Percentiles rank a stretch among this genome's conserved stretches.
phyloP scores from a whole-genome alignment of 345 rosid species.

The Hibiscus trionum region DNA sequence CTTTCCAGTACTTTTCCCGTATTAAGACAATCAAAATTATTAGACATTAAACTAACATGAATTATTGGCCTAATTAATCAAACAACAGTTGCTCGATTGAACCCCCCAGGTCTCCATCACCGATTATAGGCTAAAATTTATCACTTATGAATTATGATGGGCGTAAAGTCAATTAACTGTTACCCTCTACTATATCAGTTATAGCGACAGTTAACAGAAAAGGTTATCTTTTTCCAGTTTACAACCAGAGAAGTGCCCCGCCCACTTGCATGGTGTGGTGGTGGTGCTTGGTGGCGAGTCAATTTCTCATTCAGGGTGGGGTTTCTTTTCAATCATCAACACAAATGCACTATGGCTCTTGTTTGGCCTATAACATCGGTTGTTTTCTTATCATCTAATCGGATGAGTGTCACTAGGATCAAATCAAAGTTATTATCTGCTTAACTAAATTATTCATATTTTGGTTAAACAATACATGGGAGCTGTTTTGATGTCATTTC shows the following conservation, averaged over 20 bases:
- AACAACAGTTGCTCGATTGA: background rate
- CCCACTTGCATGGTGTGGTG: slow-evolving; percentile 11
- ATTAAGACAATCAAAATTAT: background rate
- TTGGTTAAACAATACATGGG: background rate
- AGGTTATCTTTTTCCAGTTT: background rate
- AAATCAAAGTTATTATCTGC: background rate
- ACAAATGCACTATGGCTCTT: background rate
- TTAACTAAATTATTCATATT: background rate
- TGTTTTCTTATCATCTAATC: background rate
- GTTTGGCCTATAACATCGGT: slow-evolving; percentile 1
- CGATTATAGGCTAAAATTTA: background rate
- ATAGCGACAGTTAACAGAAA: slow-evolving; percentile 3
- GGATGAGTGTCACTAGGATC: background rate
- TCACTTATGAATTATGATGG: background rate
- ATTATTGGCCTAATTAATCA: slow-evolving; percentile 2
- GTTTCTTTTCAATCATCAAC: background rate
- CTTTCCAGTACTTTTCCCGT: background rate
- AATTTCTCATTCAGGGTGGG: background rate
- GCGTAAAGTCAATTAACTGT: background rate
- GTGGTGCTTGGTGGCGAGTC: background rate
- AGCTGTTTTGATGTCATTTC: background rate
- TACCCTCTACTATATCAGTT: background rate
- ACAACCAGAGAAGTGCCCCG: background rate
- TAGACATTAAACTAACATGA: background rate
- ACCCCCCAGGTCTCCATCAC: background rate